These are phyloP conservation scores for Wickerhamiella pararugosa DNA, from an alignment of 1,139 yeast species.

Conservation along the genomic window DNA sequence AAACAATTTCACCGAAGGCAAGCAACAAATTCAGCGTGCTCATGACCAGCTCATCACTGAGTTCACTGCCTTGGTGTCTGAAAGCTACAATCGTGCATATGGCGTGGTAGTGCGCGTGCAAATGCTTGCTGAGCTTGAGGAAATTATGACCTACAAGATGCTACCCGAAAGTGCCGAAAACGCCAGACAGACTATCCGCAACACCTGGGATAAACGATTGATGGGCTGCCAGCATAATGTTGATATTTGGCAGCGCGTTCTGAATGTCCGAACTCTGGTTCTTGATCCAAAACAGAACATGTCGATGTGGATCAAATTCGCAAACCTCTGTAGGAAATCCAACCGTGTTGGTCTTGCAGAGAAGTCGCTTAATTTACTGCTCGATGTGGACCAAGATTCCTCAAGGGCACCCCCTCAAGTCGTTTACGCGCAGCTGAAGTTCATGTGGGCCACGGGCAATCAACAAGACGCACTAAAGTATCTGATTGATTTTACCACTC, in stretches of 20 bases:
- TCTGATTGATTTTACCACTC: conserved; percentile 75
- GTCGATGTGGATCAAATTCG: conserved; percentile 98
- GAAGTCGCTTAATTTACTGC: conserved; percentile 63
- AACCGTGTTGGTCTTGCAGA: conserved; percentile 88
- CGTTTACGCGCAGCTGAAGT: conserved; percentile 89
- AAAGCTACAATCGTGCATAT: conserved; percentile 92
- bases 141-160: conserved; percentile 76
- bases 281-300: conserved; percentile 92
- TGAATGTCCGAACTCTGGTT: conserved; percentile 84
- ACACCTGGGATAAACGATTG: conserved; percentile 87
- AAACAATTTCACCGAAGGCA: conserved; percentile 72
- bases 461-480: conserved; percentile 76
- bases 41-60: conserved; percentile 85
- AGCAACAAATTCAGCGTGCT: conserved; percentile 64
- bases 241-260: conserved; percentile 95
- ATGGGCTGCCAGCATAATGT: conserved; percentile 93
- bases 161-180: conserved; percentile 72
- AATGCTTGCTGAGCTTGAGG: conserved; percentile 93
- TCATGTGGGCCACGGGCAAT: conserved; percentile 93
- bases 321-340: conserved; percentile 86
- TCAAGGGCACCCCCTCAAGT: conserved; percentile 66
- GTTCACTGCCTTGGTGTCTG: conserved; percentile 86
- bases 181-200: conserved; percentile 52
- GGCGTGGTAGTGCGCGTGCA: conserved; percentile 94
- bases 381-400: conserved; percentile 46